Base-by-base conservation (phyloP, 495 filamentous ascomycete species). In the Aspergillus avenaceus region DNA sequence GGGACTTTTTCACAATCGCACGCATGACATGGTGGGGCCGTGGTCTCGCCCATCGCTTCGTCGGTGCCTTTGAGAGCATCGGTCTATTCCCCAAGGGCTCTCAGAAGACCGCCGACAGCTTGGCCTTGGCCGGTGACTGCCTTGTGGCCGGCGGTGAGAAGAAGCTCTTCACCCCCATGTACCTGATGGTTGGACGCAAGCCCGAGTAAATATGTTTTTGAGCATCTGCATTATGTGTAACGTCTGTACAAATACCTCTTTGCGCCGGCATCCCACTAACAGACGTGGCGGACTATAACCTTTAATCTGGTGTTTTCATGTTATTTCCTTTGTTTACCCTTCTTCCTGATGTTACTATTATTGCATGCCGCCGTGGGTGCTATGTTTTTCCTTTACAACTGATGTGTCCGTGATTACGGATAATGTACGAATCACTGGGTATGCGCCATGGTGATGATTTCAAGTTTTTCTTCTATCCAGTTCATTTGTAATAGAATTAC, bases 161-260 rank as follows among this genome's bases (percentile, higher is more conserved):
- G 79, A 88, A 96, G 64, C 79, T 98, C 14, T 98, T 98, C 75
- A 98, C 93, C 0, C 93, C 93, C 29, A 98, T 98, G 93, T 97
- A 97, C 76, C 74, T 98, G 66, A 97, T 98, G 93, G 84, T 98
- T 49, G 93, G 81, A 29, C 82, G 90, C 72, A 98, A 98, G 77
- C 89, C 92, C 38, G 66, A 73, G 66, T 76, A 73, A 65, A 61
- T 36, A 12, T 22, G 3, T 11, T 18, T 22, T 22, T 13, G 11
- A 26, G 7, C 14, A 34, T 26, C 11, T 49, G 5, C 27, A 8
- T 49, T 24, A 47, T 45, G 34, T 34, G 55, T 48, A 25, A 52
- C 47, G 47, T 27, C 50, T 46, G 46, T 58, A 53, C 41, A 51
- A 53, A 58, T 48, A 53, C 41, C 14, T 41, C 28, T 31, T 40